A percentile compares a stretch with the other conserved stretches of the same genome.
Evolutionary conservation across 1,284 basidiomycete species (phyloP).

Genomic region (Fomitiporia mediterranea): DNA sequence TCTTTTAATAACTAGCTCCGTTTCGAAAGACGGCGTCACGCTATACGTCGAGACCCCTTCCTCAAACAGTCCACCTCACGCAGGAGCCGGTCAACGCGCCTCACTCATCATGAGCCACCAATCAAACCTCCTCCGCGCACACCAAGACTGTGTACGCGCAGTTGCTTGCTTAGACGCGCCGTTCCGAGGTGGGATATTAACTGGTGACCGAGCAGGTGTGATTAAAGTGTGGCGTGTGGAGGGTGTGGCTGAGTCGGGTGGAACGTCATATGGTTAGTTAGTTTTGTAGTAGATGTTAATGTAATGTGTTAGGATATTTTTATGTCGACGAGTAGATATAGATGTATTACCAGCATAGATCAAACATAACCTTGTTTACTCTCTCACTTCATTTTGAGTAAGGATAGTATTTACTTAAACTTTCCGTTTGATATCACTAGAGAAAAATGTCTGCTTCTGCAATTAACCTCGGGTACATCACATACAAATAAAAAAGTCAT

Average conservation of each 20-base stretch:
- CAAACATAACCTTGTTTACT: too few relatives aligned
- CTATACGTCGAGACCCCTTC: slow-evolving; percentile 61
- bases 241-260: slow-evolving; percentile 31
- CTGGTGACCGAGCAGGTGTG: slow-evolving; percentile 76
- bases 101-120: slow-evolving; percentile 76
- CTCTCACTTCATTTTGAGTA: too few relatives aligned
- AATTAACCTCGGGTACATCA: too few relatives aligned
- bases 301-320: background rate
- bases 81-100: slow-evolving; percentile 69
- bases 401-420: too few relatives aligned
- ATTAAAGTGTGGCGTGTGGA: slow-evolving; percentile 83
- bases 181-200: slow-evolving; percentile 82
- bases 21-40: background rate
- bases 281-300: too few relatives aligned
- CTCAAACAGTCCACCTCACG: slow-evolving; percentile 39
- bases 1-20: background rate
- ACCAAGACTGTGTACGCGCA: slow-evolving; percentile 81
- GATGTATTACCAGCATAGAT: too few relatives aligned
- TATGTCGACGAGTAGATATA: too few relatives aligned
- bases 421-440: too few relatives aligned
- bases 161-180: slow-evolving; percentile 81
- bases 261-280: slow-evolving; percentile 4
- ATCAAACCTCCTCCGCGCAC: slow-evolving; percentile 69
- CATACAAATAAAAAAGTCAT: too few relatives aligned
- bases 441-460: too few relatives aligned